Percentiles rank a stretch among this genome's conserved stretches.
phyloP scores from a whole-genome alignment of 345 rosid species.

The Lumnitzera littorea region DNA sequence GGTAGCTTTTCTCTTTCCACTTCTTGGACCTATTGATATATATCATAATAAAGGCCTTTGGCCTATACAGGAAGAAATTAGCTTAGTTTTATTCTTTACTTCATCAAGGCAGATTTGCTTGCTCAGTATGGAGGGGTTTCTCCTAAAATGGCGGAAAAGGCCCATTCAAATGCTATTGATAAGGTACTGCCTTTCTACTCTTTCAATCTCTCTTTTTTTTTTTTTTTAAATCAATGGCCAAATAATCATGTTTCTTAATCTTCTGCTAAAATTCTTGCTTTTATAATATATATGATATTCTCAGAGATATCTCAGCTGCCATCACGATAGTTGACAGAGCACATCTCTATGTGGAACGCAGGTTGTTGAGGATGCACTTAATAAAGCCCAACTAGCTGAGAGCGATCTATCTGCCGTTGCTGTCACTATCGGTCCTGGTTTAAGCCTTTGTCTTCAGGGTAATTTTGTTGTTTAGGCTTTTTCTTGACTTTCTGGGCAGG shows the following conservation, averaged over 20 bases:
- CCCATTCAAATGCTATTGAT: conserved; percentile 75
- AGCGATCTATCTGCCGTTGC: conserved; percentile 85
- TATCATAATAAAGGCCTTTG: not conserved
- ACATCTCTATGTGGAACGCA: conserved; percentile 16
- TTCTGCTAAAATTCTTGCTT: not conserved
- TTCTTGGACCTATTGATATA: not conserved
- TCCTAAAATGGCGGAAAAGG: conserved; percentile 95
- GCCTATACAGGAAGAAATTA: not conserved
- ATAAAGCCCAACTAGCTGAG: conserved; percentile 56
- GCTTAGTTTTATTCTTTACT: conserved; percentile 10
- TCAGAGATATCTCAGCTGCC: too few species aligned
- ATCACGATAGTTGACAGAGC: not conserved
- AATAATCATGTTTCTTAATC: not conserved
- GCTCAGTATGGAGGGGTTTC: conserved; percentile 89
- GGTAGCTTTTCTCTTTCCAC: not conserved
- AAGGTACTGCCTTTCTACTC: conserved; percentile 31
- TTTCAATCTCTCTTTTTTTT: too few species aligned
- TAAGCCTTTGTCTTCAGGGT: conserved; percentile 95
- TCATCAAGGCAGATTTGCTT: conserved; percentile 74
- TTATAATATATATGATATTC: not conserved
- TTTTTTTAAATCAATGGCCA: not conserved
- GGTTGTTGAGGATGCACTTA: conserved; percentile 88
- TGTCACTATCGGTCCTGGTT: conserved; percentile 97
- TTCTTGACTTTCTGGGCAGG: too few species aligned
- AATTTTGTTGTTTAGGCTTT: conserved; percentile 7